Conservation (phyloP, 371 early-diverging fungal species). For the Synchytrium microbalum region DNA sequence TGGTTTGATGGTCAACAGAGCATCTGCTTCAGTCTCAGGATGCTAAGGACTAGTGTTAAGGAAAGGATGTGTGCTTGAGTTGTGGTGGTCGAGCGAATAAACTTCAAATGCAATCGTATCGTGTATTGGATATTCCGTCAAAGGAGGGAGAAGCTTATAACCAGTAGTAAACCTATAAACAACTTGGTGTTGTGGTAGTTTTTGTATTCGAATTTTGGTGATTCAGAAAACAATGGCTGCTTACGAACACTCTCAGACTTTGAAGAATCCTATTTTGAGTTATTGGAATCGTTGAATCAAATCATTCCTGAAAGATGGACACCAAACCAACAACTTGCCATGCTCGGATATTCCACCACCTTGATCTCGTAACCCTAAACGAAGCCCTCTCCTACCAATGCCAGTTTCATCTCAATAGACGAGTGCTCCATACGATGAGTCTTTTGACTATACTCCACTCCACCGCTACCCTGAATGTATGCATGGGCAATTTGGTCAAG, state of each 20-base stretch:
- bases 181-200: not conserved
- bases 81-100: conserved; percentile 28
- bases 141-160: not conserved
- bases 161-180: not conserved
- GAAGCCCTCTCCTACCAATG: conserved; percentile 69
- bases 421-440: conserved; percentile 50
- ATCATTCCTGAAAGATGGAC: no score
- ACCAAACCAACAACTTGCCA: conserved; percentile 18
- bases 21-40: conserved; percentile 32
- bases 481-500: conserved; percentile 84
- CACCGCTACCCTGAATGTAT: conserved; percentile 84
- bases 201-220: no score
- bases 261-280: no score
- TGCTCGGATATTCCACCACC: conserved; percentile 84
- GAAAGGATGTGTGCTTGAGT: conserved; percentile 88
- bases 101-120: not conserved
- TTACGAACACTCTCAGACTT: not conserved
- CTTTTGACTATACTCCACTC: conserved; percentile 60
- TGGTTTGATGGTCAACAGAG: conserved; percentile 37
- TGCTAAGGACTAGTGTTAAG: conserved; percentile 79
- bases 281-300: no score
- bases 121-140: not conserved
- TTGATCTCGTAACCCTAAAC: conserved; percentile 83
- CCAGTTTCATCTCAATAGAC: conserved; percentile 80
- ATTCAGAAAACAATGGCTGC: not conserved